Evolutionary conservation across 257 asterid genomes (phyloP).

Genomic region (Nicotiana tomentosiformis): DNA sequence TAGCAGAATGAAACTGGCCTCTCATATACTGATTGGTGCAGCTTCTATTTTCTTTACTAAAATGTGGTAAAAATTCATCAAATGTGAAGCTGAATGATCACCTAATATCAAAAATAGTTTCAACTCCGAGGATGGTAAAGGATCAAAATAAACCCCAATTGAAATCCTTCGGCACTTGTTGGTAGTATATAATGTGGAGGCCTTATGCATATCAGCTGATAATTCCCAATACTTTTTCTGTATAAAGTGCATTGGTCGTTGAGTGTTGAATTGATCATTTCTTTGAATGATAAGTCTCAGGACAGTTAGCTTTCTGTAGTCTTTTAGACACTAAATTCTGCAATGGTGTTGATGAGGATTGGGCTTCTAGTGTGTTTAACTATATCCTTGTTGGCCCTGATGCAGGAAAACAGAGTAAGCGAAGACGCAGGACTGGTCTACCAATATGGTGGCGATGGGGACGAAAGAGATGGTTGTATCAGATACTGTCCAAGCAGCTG

Average conservation of each 20-base stretch:
- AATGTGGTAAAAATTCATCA: not conserved
- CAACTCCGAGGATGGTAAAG: not conserved
- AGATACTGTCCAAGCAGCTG: slow-evolving; percentile 40
- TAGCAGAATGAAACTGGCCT: not conserved
- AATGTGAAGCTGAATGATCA: not conserved
- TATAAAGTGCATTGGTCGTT: not conserved
- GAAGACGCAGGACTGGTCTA: slow-evolving; percentile 30
- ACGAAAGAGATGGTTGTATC: slow-evolving; percentile 50
- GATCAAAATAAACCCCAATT: not conserved
- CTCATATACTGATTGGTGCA: not conserved
- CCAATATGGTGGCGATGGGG: slow-evolving; percentile 87
- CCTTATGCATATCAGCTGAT: not conserved
- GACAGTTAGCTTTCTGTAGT: slow-evolving; percentile 4
- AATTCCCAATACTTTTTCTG: not conserved
- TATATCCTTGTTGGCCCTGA: slow-evolving; percentile 10
- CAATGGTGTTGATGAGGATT: not conserved
- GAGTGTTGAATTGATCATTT: not conserved
- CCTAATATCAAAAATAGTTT: not conserved
- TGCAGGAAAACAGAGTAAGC: slow-evolving; percentile 50
- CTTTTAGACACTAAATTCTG: not conserved
- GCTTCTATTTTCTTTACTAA: not conserved
- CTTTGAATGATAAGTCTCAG: not conserved
- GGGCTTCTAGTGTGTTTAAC: not conserved
- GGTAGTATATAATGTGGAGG: not conserved
- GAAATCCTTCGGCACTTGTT: not conserved